These are phyloP conservation scores for Sporisorium scitamineum DNA, from an alignment of 1,284 basidiomycete genomes.

Conservation along the genomic window DNA sequence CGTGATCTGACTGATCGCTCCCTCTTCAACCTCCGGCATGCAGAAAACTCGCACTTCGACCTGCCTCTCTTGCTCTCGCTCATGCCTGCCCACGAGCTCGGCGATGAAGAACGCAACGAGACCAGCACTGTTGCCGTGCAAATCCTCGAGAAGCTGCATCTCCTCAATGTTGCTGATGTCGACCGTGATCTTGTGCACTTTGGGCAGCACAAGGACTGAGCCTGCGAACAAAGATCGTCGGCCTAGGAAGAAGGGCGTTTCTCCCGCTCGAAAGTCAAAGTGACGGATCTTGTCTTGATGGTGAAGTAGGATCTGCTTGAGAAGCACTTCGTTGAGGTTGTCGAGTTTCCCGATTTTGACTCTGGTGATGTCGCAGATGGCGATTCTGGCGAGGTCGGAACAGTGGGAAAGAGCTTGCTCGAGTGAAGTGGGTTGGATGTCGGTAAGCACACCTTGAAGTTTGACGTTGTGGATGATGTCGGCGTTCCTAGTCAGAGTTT, in stretches of 20 bases:
- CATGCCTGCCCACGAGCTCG: constrained; percentile 16
- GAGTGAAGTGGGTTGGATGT: constrained; percentile 15
- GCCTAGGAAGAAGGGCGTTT: constrained; percentile 17
- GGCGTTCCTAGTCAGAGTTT: neutral
- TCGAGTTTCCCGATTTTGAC: constrained; percentile 24
- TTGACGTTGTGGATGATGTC: constrained; percentile 27
- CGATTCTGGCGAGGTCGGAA: constrained; percentile 7
- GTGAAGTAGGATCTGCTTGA: constrained; percentile 17
- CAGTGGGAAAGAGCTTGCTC: constrained; percentile 8
- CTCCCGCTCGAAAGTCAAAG: constrained; percentile 19
- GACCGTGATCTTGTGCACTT: constrained; percentile 13
- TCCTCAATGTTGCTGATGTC: constrained; percentile 13
- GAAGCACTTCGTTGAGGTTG: constrained; percentile 20
- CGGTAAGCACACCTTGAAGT: constrained; percentile 8
- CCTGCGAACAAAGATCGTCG: constrained; percentile 17
- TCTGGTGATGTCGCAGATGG: neutral
- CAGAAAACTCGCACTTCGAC: constrained; percentile 19
- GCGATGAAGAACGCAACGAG: constrained; percentile 8
- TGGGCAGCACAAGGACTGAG: constrained; percentile 9
- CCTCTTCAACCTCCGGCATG: neutral
- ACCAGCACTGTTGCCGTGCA: constrained; percentile 2
- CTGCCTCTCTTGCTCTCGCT: neutral
- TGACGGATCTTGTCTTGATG: constrained; percentile 13
- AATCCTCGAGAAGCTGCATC: neutral
- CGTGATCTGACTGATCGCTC: neutral